Conservation (phyloP, 192 early-diverging fungal species). For the Backusella macrospora region DNA sequence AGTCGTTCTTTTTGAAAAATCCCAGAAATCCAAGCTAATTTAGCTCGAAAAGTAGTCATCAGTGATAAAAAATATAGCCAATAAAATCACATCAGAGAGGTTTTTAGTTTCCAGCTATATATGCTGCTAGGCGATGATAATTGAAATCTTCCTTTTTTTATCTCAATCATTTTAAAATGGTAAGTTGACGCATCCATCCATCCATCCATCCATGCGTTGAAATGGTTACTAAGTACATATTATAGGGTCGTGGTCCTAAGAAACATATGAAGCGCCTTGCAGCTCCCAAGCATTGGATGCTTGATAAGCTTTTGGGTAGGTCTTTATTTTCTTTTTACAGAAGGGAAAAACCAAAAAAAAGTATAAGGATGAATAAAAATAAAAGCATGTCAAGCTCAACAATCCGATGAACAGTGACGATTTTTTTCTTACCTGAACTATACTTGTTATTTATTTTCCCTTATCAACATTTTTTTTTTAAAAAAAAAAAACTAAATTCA, state of each 20-base stretch:
- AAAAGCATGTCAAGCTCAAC: constrained; percentile 34
- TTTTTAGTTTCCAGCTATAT: not conserved
- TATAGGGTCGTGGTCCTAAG: constrained; percentile 78
- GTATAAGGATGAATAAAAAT: constrained; percentile 8
- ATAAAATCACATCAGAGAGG: not conserved
- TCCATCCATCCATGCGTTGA: constrained; percentile 13
- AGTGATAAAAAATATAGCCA: no score
- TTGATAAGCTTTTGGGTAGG: constrained; percentile 98
- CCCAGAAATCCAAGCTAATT: no score
- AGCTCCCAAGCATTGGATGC: constrained; percentile 99
- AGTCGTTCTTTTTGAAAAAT: no score
- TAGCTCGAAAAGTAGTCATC: no score
- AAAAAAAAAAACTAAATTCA: not conserved
- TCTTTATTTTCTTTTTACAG: not conserved
- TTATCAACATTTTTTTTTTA: not conserved
- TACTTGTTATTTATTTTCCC: not conserved
- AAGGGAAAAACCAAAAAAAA: not conserved
- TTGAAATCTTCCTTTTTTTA: constrained; percentile 13
- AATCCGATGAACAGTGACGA: constrained; percentile 34
- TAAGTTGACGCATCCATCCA: constrained; percentile 7
- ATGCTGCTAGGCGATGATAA: not conserved
- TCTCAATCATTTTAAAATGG: constrained; percentile 23
- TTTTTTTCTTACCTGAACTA: constrained; percentile 17
- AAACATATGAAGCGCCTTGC: constrained; percentile 99
- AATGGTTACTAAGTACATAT: not conserved